A percentile compares a stretch with the other conserved stretches of the same genome.
Evolutionary conservation across 805 yeast genomes (phyloP).

Genomic region (Hanseniaspora meyeri): DNA sequence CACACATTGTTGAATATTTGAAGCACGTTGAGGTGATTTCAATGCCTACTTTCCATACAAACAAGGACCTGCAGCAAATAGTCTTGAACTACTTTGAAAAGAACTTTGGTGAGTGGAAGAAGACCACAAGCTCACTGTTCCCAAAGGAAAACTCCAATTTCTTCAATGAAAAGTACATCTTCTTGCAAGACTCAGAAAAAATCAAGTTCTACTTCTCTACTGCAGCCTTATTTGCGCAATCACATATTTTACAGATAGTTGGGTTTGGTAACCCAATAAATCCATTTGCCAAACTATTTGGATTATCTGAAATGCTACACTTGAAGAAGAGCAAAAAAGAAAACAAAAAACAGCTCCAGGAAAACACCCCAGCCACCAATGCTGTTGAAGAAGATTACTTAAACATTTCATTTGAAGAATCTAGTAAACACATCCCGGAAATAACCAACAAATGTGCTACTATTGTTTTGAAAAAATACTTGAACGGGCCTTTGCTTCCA

Average conservation of each 20-base stretch:
- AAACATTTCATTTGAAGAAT: constrained; percentile 16
- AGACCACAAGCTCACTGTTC: constrained; percentile 12
- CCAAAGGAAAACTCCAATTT: constrained; percentile 53
- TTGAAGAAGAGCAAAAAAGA: constrained; percentile 65
- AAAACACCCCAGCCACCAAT: background rate
- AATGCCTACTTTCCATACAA: constrained; percentile 45
- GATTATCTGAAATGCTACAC: constrained; percentile 56
- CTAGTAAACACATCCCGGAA: constrained; percentile 22
- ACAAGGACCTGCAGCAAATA: constrained; percentile 43
- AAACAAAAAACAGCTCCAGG: constrained; percentile 29
- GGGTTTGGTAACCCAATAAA: constrained; percentile 68
- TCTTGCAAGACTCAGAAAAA: constrained; percentile 28
- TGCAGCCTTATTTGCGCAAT: constrained; percentile 61
- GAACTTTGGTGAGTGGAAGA: constrained; percentile 38
- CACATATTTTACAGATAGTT: constrained; percentile 60
- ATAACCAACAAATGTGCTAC: constrained; percentile 58
- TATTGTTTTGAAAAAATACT: constrained; percentile 52
- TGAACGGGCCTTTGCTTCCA: constrained; percentile 54
- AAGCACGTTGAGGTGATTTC: constrained; percentile 56
- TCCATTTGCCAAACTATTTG: constrained; percentile 66
- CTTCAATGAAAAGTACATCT: constrained; percentile 37
- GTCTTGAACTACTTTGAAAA: constrained; percentile 54
- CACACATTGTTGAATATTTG: constrained; percentile 27
- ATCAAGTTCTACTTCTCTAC: constrained; percentile 64
- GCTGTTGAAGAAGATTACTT: constrained; percentile 15